Percentiles rank a stretch among this genome's conserved stretches.
These are phyloP conservation scores for Theileria equi DNA, from an alignment of 169 alveolate species.

Conservation along the genomic window DNA sequence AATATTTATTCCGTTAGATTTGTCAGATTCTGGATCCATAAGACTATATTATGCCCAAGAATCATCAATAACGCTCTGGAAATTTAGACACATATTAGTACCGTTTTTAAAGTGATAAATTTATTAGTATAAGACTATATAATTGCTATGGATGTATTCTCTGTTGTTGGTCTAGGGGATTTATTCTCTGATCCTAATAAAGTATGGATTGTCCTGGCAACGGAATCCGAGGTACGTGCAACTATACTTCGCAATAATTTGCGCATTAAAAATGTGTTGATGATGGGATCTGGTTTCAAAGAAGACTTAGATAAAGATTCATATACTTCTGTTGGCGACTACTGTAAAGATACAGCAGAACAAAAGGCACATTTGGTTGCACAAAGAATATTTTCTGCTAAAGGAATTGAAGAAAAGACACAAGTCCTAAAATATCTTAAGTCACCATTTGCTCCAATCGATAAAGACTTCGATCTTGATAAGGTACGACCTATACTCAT, in stretches of 20 bases:
- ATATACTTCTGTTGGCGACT: conserved; percentile 64
- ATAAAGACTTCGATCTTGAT: conserved; percentile 16
- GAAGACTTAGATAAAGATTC: conserved; percentile 66
- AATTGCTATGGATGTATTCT: not conserved
- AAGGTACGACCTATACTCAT: conserved; percentile 21
- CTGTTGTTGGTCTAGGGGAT: conserved; percentile 41
- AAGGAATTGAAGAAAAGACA: conserved; percentile 2
- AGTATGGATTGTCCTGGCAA: conserved; percentile 55
- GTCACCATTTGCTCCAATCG: conserved; percentile 21
- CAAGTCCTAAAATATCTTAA: not conserved
- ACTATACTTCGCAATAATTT: conserved; percentile 21
- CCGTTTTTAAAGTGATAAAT: not conserved
- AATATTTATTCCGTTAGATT: not conserved
- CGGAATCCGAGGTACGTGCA: conserved; percentile 34
- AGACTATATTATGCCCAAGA: conserved; percentile 20
- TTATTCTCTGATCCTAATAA: conserved; percentile 37
- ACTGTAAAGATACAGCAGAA: conserved; percentile 67
- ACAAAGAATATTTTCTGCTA: conserved; percentile 59
- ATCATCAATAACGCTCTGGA: conserved; percentile 15
- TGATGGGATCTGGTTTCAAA: conserved; percentile 65
- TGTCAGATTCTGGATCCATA: no score
- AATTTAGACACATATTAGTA: conserved; percentile 17
- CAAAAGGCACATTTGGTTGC: conserved; percentile 69
- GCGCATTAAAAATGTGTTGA: conserved; percentile 18
- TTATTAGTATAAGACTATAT: not conserved